Conservation (phyloP, 805 yeast species). For the Metschnikowia orientalis region DNA sequence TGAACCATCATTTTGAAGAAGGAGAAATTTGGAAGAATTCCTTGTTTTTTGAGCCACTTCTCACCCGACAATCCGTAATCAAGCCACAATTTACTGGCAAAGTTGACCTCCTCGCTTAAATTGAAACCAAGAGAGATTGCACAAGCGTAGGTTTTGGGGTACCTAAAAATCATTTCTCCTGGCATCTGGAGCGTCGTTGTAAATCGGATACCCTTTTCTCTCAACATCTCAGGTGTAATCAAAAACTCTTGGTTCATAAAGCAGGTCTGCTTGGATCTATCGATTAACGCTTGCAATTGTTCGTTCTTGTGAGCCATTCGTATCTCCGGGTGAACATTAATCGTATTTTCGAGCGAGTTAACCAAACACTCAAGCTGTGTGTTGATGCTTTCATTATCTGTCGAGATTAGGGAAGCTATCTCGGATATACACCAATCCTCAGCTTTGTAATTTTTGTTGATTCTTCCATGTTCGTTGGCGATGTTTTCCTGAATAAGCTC, state of each 20-base stretch:
- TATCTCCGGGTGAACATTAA: constrained; percentile 22
- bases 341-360: constrained; percentile 31
- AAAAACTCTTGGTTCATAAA: constrained; percentile 41
- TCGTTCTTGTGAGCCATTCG: constrained; percentile 29
- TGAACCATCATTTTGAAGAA: constrained; percentile 44
- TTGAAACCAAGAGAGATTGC: constrained; percentile 52
- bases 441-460: constrained; percentile 19
- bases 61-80: constrained; percentile 45
- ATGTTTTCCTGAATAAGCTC: constrained; percentile 25
- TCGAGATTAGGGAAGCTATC: constrained; percentile 15
- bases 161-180: constrained; percentile 57
- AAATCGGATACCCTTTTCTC: constrained; percentile 45
- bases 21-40: constrained; percentile 51
- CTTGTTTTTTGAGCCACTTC: constrained; percentile 46
- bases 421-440: constrained; percentile 21
- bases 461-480: constrained; percentile 3
- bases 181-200: constrained; percentile 51
- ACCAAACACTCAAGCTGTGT: constrained; percentile 25
- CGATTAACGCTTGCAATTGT: constrained; percentile 18
- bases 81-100: constrained; percentile 59
- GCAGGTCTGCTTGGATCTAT: constrained; percentile 2
- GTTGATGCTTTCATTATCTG: constrained; percentile 14
- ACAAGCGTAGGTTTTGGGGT: constrained; percentile 52
- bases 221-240: constrained; percentile 47
- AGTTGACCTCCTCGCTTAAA: constrained; percentile 51